A percentile compares a stretch with the other conserved stretches of the same genome.
phyloP scores from a whole-genome alignment of 352 stramenopile genomes.

The Phytophthora crassamura region DNA sequence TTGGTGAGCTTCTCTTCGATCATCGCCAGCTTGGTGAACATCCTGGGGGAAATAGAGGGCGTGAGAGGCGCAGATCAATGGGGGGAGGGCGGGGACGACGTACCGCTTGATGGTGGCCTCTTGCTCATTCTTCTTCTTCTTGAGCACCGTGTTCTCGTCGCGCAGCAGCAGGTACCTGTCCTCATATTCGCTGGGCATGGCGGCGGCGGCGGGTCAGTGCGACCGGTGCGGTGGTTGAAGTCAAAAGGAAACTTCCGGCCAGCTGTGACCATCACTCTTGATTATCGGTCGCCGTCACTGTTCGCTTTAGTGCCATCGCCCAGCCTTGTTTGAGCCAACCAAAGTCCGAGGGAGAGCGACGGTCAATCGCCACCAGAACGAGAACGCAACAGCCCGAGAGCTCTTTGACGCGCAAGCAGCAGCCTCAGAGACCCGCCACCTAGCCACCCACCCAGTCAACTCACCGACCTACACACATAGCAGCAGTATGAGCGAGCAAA shows the following conservation, averaged over 20 bases:
- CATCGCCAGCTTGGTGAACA: slow-evolving; percentile 91
- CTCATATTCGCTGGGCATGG: slow-evolving; percentile 75
- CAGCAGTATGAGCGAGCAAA: slow-evolving; percentile 53
- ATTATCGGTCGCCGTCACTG: slow-evolving; percentile 8
- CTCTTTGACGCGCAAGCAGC: slow-evolving; percentile 23
- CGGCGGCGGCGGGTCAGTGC: background rate
- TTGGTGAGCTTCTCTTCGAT: slow-evolving; percentile 89
- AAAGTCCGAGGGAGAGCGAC: slow-evolving; percentile 34
- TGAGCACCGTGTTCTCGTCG: slow-evolving; percentile 87
- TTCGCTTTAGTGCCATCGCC: slow-evolving; percentile 25
- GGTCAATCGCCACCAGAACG: slow-evolving; percentile 27
- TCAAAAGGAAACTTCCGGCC: slow-evolving; percentile 28
- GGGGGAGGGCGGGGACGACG: background rate
- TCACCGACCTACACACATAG: slow-evolving; percentile 22
- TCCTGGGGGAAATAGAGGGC: slow-evolving; percentile 43
- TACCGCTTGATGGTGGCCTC: slow-evolving; percentile 90
- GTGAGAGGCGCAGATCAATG: too few relatives aligned
- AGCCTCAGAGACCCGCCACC: background rate
- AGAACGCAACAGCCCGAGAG: slow-evolving; percentile 21
- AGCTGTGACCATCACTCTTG: slow-evolving; percentile 1
- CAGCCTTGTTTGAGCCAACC: slow-evolving; percentile 37
- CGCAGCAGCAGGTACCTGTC: slow-evolving; percentile 86
- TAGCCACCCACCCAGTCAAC: background rate
- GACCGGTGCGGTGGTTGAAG: slow-evolving; percentile 19
- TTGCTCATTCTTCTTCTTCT: slow-evolving; percentile 93